Conservation (phyloP, 495 filamentous ascomycete species). For the Lasiosphaeria hispida region DNA sequence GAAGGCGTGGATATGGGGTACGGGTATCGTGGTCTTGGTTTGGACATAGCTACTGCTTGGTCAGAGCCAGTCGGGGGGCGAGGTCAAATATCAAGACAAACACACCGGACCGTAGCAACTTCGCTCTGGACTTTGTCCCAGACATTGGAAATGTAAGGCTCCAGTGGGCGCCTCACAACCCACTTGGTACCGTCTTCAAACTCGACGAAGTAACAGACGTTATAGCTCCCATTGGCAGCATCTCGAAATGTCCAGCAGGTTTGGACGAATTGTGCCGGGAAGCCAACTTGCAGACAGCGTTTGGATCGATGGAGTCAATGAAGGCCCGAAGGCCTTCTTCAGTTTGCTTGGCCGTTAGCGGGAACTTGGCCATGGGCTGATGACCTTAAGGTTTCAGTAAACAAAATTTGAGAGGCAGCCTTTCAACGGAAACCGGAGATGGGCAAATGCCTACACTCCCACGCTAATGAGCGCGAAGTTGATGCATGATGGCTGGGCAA, state of each 20-base stretch:
- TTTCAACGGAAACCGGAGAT: too few species aligned
- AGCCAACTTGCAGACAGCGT: constrained; percentile 16
- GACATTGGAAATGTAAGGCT: constrained; percentile 14
- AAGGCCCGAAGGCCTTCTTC: constrained; percentile 9
- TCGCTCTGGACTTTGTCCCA: constrained; percentile 19
- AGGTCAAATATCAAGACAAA: constrained; percentile 5
- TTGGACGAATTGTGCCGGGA: constrained; percentile 12
- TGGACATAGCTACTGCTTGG: constrained; percentile 14
- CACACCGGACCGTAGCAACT: constrained; percentile 15
- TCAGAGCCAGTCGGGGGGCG: constrained; percentile 5
- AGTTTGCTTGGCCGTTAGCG: constrained; percentile 12
- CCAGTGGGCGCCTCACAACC: constrained; percentile 15
- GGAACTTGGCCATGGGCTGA: constrained; percentile 12
- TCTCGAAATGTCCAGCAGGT: constrained; percentile 14
- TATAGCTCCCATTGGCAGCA: constrained; percentile 13
- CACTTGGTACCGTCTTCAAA: constrained; percentile 14
- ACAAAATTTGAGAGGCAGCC: constrained; percentile 8
- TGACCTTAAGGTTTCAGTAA: constrained; percentile 8
- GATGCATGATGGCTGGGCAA: background rate
- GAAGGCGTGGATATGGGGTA: constrained; percentile 15
- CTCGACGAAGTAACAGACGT: constrained; percentile 18
- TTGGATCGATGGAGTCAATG: constrained; percentile 15
- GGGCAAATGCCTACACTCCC: too few species aligned
- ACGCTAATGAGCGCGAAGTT: background rate
- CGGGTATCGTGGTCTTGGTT: constrained; percentile 13